Base-by-base conservation (phyloP, 2,329 filamentous ascomycete genomes). In the Cercospora citrullina region DNA sequence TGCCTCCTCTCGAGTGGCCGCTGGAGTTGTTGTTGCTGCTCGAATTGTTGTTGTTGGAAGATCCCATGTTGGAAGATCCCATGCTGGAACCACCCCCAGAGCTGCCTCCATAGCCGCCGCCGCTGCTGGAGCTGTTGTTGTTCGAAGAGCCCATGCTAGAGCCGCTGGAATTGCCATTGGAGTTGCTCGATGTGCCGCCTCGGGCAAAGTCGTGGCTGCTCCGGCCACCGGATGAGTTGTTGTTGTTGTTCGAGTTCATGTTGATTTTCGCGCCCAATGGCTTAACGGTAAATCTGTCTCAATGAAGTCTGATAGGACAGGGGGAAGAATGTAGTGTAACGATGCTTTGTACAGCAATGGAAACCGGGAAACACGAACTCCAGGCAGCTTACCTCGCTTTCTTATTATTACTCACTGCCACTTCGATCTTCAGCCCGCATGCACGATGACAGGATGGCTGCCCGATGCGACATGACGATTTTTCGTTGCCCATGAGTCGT, bases 401-500 rank as follows among this genome's bases (percentile, higher is more conserved):
- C 53, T 58, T 58, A 58, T 30, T 58, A 53, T 28, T 26, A 53
- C 53, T 33, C 53, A 18, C 53, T n/a, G 28, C 16, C 8, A 28
- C 53, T 31, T 64, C 31, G 62, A 33, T 64, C 48, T 39, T 7
- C 51, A 36, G 48, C 62, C 39, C 48, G 31, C 30, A 31, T 58
- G 62, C 62, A 64, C 62, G 62, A 64, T 64, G 62, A 64, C 62
- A 64, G 48, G 21, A 64, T 64, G 62, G 62, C 62, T 64, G 62
- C 30, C 26, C 48, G 30, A 51, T 42, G 48, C 62, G 48, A 64
- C 61, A 64, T 64, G 62, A 64, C 62, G 62, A 64, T 30, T 57
- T 42, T 57, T 26, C 21, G 53, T 26, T 39, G 48, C 31, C 48
- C 45, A 58, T 58, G 62, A 64, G 62, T 64, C 62, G 51, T 64